phyloP scores from a whole-genome alignment of 148 eudicot species.

The Limonium bicolor region DNA sequence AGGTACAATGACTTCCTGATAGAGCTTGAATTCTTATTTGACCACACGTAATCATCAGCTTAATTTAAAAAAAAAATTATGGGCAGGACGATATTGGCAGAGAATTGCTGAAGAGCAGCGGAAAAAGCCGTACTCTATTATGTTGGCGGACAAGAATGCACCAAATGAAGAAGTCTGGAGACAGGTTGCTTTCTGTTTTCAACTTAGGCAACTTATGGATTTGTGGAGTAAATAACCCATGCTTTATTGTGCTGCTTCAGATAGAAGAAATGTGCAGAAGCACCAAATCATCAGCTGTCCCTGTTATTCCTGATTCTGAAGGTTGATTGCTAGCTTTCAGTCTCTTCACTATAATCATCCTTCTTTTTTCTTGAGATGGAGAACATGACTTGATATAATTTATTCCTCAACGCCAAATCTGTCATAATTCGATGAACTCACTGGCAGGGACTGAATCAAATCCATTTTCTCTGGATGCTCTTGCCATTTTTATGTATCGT shows the following conservation, averaged over 20 bases:
- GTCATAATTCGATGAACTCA: too few relatives aligned
- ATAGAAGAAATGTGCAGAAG: constrained; percentile 74
- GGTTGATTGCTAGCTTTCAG: too few relatives aligned
- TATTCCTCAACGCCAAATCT: too few relatives aligned
- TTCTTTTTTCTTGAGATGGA: too few relatives aligned
- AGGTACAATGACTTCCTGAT: constrained; percentile 40
- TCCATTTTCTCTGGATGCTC: constrained; percentile 81
- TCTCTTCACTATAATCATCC: too few relatives aligned
- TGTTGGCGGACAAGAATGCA: constrained; percentile 98
- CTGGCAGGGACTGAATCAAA: constrained; percentile 79
- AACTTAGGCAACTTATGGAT: background rate
- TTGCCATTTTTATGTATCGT: constrained; percentile 68
- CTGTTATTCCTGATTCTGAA: constrained; percentile 82
- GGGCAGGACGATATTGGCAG: constrained; percentile 74
- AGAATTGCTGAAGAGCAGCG: constrained; percentile 53
- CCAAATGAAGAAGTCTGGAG: constrained; percentile 98
- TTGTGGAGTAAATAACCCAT: background rate
- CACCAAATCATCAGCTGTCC: constrained; percentile 54
- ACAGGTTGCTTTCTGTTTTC: constrained; percentile 29
- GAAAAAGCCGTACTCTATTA: constrained; percentile 54
- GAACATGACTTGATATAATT: too few relatives aligned
- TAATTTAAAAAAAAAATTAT: background rate
- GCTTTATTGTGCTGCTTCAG: constrained; percentile 20
- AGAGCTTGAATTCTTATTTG: too few relatives aligned
- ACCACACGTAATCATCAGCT: too few relatives aligned